These are phyloP conservation scores for Mycoemilia scoparia DNA, from an alignment of 192 early-diverging fungal species.

Conservation along the genomic window DNA sequence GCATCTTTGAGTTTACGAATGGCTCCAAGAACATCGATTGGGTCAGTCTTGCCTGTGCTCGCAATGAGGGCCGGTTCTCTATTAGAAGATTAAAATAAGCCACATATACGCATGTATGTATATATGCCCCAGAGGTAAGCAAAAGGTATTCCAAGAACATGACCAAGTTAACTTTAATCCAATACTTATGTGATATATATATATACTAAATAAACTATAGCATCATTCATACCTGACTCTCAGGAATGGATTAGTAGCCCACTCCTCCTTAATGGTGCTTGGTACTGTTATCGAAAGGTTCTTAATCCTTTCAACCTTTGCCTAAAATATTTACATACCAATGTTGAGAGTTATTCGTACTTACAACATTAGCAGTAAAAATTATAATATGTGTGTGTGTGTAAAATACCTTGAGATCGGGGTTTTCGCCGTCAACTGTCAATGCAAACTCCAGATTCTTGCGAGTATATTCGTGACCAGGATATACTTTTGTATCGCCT, in stretches of 20 bases:
- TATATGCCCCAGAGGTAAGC: not conserved
- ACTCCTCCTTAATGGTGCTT: conserved; percentile 77
- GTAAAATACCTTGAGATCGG: conserved; percentile 34
- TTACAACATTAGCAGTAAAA: too few relatives aligned
- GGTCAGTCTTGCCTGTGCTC: conserved; percentile 37
- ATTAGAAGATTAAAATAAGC: conserved; percentile 1
- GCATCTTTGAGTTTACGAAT: conserved; percentile 69
- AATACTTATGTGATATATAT: not conserved
- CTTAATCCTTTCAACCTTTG: conserved; percentile 45
- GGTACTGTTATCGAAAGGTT: conserved; percentile 46
- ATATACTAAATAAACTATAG: conserved; percentile 2
- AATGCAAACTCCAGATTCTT: conserved; percentile 57
- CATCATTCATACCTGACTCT: conserved; percentile 57
- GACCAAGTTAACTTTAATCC: too few relatives aligned
- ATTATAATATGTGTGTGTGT: too few relatives aligned
- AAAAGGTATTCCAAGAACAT: too few relatives aligned
- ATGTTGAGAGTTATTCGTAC: too few relatives aligned
- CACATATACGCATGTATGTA: not conserved
- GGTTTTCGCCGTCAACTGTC: conserved; percentile 60
- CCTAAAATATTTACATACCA: too few relatives aligned
- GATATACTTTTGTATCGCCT: conserved; percentile 66
- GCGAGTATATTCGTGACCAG: conserved; percentile 85
- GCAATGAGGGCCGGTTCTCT: conserved; percentile 35
- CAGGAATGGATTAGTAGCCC: conserved; percentile 77
- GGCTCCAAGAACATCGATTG: conserved; percentile 53